These are phyloP conservation scores for Pisolithus marmoratus DNA, from an alignment of 768 basidiomycete genomes.

Conservation along the genomic window DNA sequence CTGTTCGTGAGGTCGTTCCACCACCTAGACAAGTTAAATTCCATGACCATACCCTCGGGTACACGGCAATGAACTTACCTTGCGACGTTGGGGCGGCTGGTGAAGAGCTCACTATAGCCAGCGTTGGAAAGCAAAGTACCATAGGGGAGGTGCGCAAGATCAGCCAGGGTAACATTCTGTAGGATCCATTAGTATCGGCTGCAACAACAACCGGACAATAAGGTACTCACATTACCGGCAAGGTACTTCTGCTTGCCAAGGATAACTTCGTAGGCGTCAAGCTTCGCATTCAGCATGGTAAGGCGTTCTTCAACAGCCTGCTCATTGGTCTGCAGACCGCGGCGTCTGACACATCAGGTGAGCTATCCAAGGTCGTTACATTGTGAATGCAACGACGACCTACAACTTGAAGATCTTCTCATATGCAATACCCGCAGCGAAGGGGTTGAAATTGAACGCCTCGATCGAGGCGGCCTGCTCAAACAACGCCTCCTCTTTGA, in stretches of 20 bases:
- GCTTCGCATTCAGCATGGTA: constrained; percentile 28
- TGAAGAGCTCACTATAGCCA: constrained; percentile 17
- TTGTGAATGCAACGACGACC: constrained; percentile 4
- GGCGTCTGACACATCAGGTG: background rate
- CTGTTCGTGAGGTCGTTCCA: constrained; percentile 43
- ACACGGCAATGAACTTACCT: constrained; percentile 11
- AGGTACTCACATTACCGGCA: constrained; percentile 45
- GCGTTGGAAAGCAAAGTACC: constrained; percentile 24
- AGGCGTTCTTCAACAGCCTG: constrained; percentile 18
- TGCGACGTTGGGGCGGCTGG: constrained; percentile 20
- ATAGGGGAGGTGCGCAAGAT: constrained; percentile 41
- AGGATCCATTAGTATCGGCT: background rate
- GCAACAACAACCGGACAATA: background rate
- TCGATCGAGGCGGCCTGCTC: constrained; percentile 20
- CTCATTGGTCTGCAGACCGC: constrained; percentile 19
- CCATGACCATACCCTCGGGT: background rate
- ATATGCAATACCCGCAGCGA: constrained; percentile 33
- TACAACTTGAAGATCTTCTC: constrained; percentile 53
- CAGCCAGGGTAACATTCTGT: constrained; percentile 37
- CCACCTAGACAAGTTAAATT: constrained; percentile 34
- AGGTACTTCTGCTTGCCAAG: constrained; percentile 49
- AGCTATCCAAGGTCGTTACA: background rate
- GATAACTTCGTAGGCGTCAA: constrained; percentile 50
- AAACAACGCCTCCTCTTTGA: constrained; percentile 11
- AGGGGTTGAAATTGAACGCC: constrained; percentile 42